Evolutionary conservation across 352 stramenopile genomes (phyloP), one percentile per base, ranked within the genome.

Genomic region (Phytophthora sp.): DNA sequence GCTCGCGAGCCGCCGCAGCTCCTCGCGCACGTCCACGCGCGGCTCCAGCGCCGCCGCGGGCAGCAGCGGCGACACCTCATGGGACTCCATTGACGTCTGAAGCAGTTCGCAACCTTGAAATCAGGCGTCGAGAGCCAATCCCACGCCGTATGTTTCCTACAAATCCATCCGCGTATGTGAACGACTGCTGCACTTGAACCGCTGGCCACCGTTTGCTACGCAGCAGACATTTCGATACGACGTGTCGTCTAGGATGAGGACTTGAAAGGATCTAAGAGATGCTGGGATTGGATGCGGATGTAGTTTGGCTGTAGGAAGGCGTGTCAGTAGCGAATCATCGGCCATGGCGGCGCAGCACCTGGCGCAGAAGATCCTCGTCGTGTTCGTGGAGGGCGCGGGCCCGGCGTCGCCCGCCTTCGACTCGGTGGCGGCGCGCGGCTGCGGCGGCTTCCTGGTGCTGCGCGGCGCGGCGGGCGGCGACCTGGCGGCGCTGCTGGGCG

Each of bases 1-100:
- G 56, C 76, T 86, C 42, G 76, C 69, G 15, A 92, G 66, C 23
- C 71, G 65, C 39, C 68, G 41, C 30, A 92, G 78, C 63, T 91
- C 63, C 42, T 61, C 53, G 17, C 53, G 56, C 26, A 79, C 61
- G 57, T 91, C 77, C 30, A 91, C 76, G 0, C 54, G 13, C 4
- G 63, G 62, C 51, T 89, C 77, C 3, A 11, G 21, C 5, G 18
- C 20, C 21, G 37, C 35, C 15, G 59, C 59, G 4, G 63, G 24
- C 31, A 77, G 50, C 37, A 77, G 64, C 17, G 60, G 65, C 21
- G 50, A 54, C 34, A 62, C 66, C 50, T 74, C n/a, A n/a, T n/a
- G n/a, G n/a, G n/a, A n/a, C n/a, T n/a, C n/a, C n/a, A n/a, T n/a
- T n/a, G n/a, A n/a, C n/a, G n/a, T n/a, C n/a, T n/a, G n/a, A n/a